Evolutionary conservation across 2,329 filamentous ascomycete species (phyloP), one percentile per base, ranked within the genome.

Genomic region (Aspergillus pseudonomiae): DNA sequence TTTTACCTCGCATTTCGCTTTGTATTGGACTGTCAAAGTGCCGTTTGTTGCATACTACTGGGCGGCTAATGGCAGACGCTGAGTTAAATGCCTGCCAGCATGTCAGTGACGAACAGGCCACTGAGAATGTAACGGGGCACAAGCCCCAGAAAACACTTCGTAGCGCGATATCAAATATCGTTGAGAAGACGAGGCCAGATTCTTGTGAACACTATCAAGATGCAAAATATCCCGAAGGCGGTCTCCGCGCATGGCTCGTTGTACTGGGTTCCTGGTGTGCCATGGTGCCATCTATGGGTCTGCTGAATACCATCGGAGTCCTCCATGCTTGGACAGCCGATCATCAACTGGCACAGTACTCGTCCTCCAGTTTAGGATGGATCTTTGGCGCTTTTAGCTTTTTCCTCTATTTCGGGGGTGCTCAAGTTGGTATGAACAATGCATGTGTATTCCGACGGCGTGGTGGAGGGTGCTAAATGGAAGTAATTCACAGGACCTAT

Each of bases 381-480:
- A 80, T 81, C n/a, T 78, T 78, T 61, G 75, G 77, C 26, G 66
- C 72, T 6, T 80, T 77, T 63, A 73, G 71, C 3, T 80, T 80
- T 59, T 74, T 79, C 43, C 62, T 78, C 14, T 79, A 77, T 39
- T 71, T 75, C 63, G 69, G 66, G 14, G 65, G 65, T 1, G 65
- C 70, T 14, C 72, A 76, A 64, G 63, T 65, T 30, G 64, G 65
- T 54, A 36, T 54, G 52, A 2, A 21, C 19, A 1, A 12, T 39
- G 9, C 10, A 26, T 21, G 16, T 21, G 2, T 12, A 50, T n/a
- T n/a, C 28, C 16, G 4, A 52, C 7, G 4, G 14, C 26, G 11
- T 52, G 0, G 1, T 7, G 32, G 6, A n/a, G 24, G 34, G 36
- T 43, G 26, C 46, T 50, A 32, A 50, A 10, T 50, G 14, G 16